phyloP scores from a whole-genome alignment of 2,329 filamentous ascomycete species.

The Annulohypoxylon truncatum region DNA sequence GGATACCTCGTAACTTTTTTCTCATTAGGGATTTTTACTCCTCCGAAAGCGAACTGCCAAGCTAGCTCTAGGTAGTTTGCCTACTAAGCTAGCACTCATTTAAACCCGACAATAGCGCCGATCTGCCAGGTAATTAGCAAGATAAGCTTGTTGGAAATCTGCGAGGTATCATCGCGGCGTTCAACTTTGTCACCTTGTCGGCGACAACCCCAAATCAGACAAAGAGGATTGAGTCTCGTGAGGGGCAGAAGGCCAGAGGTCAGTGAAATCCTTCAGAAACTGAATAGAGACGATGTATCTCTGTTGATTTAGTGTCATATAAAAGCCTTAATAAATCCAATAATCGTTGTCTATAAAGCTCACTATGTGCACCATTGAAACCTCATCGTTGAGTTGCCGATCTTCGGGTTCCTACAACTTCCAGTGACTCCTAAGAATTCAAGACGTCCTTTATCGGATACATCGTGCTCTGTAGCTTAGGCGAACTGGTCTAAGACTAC shows the following conservation, averaged over 20 bases:
- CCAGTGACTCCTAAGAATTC: neutral
- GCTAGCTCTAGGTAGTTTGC: constrained; percentile 16
- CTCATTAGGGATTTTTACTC: constrained; percentile 23
- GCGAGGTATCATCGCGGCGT: constrained; percentile 11
- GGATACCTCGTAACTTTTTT: constrained; percentile 29
- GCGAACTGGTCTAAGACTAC: constrained; percentile 5
- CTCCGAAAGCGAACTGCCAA: constrained; percentile 21
- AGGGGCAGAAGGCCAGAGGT: neutral
- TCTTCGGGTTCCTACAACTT: constrained; percentile 20
- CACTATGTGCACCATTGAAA: constrained; percentile 2
- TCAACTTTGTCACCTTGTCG: neutral
- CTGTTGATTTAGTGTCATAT: constrained; percentile 1
- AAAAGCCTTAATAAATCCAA: constrained; percentile 1
- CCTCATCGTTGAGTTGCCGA: constrained; percentile 21
- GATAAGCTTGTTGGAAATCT: constrained; percentile 25
- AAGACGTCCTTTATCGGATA: constrained; percentile 12
- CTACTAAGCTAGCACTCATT: constrained; percentile 20
- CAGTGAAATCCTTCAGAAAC: neutral
- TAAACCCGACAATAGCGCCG: constrained; percentile 32
- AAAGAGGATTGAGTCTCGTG: neutral
- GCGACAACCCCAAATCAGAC: constrained; percentile 15
- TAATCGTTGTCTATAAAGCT: constrained; percentile 8
- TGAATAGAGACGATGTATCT: constrained; percentile 9
- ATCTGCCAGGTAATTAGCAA: constrained; percentile 30
- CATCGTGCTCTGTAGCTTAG: neutral